Conservation (phyloP, 345 rosid species). For the Laguncularia racemosa region DNA sequence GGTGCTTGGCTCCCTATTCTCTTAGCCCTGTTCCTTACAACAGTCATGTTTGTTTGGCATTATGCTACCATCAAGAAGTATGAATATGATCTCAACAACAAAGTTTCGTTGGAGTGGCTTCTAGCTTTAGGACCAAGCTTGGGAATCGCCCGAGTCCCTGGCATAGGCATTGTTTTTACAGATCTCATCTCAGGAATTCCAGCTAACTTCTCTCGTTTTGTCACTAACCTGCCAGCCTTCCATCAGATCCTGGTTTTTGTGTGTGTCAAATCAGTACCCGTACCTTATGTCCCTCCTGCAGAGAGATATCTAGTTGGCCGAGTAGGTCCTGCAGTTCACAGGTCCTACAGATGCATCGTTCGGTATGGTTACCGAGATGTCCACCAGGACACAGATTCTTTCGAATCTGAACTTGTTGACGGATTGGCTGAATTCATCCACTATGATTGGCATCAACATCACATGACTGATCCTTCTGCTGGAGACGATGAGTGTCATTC, state of each 20-base stretch:
- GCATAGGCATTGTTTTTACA: slow-evolving; percentile 89
- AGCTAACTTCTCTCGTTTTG: slow-evolving; percentile 95
- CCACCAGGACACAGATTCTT: slow-evolving; percentile 47
- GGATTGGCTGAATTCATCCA: slow-evolving; percentile 34
- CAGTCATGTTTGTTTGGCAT: slow-evolving; percentile 95
- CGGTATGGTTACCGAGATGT: slow-evolving; percentile 56
- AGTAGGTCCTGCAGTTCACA: slow-evolving; percentile 67
- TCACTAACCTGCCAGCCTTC: slow-evolving; percentile 97
- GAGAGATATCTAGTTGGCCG: slow-evolving; percentile 96
- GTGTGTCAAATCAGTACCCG: slow-evolving; percentile 91
- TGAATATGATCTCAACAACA: slow-evolving; percentile 92
- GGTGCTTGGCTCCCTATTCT: slow-evolving; percentile 99
- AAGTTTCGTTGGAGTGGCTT: slow-evolving; percentile 96
- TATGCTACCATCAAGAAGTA: slow-evolving; percentile 87
- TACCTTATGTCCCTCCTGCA: slow-evolving; percentile 76
- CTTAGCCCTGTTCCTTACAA: slow-evolving; percentile 78
- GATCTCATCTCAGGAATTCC: slow-evolving; percentile 95
- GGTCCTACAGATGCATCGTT: slow-evolving; percentile 48
- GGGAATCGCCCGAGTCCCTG: slow-evolving; percentile 89
- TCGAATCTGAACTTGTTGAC: slow-evolving; percentile 36
- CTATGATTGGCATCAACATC: slow-evolving; percentile 29
- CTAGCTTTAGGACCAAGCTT: slow-evolving; percentile 88
- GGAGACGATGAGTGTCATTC: slow-evolving; percentile 16
- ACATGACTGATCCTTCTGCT: slow-evolving; percentile 2
- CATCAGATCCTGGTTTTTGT: slow-evolving; percentile 87